phyloP scores from a whole-genome alignment of 495 filamentous ascomycete genomes.

The Aspergillus egyptiacus region DNA sequence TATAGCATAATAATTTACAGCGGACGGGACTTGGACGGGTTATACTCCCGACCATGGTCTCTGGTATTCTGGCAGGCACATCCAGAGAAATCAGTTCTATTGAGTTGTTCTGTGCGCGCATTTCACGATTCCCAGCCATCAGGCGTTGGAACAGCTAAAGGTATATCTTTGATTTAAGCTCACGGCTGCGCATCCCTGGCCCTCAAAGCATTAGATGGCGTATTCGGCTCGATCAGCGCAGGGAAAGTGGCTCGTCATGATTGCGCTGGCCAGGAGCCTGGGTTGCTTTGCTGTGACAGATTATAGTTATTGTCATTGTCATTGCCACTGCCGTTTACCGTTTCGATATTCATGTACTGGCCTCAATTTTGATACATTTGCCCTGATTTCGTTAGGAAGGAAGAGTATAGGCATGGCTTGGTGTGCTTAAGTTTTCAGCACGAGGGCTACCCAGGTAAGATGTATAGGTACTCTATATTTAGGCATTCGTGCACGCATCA shows the following conservation, averaged over 20 bases:
- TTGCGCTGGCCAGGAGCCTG: constrained; percentile 8
- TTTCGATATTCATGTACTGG: constrained; percentile 13
- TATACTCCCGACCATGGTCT: constrained; percentile 12
- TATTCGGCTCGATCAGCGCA: not conserved
- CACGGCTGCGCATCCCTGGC: constrained; percentile 10
- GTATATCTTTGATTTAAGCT: constrained; percentile 8
- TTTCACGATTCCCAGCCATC: constrained; percentile 7
- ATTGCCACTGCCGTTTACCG: constrained; percentile 8
- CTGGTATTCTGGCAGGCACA: constrained; percentile 14
- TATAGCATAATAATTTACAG: constrained; percentile 14
- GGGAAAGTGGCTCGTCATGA: constrained; percentile 7
- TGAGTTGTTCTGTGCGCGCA: constrained; percentile 11
- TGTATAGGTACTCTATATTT: too few relatives aligned
- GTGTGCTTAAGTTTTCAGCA: too few relatives aligned
- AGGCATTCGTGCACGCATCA: too few relatives aligned
- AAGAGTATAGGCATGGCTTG: not conserved
- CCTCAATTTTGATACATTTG: constrained; percentile 2
- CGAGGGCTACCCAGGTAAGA: too few relatives aligned
- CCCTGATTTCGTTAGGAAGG: too few relatives aligned
- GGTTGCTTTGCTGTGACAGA: constrained; percentile 11
- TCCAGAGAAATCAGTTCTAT: constrained; percentile 19
- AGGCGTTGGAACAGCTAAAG: constrained; percentile 8
- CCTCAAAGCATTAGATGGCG: constrained; percentile 8
- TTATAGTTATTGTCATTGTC: constrained; percentile 13
- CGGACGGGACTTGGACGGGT: constrained; percentile 12